Evolutionary conservation across 2,329 filamentous ascomycete genomes (phyloP), one percentile per base, ranked within the genome.

Genomic region (Phyllosticta ampelicida): DNA sequence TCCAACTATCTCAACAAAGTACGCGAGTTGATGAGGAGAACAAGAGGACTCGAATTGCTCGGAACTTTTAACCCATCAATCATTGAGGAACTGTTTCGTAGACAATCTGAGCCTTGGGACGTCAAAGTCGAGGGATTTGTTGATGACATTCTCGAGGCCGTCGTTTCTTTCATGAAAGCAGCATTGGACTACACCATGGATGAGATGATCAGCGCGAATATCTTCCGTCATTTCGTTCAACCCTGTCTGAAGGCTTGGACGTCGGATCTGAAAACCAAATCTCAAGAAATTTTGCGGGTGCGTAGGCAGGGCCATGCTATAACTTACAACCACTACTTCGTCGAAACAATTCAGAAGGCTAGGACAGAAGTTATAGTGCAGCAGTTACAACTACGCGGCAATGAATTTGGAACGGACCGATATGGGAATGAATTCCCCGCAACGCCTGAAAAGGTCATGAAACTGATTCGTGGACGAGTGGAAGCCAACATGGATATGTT

Each of bases 51-150:
- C 5, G 85, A 87, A 64, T 68, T 87, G 0, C 80, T 81, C 0
- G 82, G 84, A 0, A 81, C 74, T 0, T 86, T 83, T 67, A 84
- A 84, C 60, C 78, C 83, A 0, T 65, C 82, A 56, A 70, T 86
- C 9, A 75, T 87, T 0, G 71, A 73, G 0, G 78, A 85, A 20
- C 66, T 88, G 0, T 87, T 87, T 64, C 70, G 71, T 19, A 77
- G 84, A 51, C 83, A 87, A 59, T 82, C 77, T 0, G 57, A 63
- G 6, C 78, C 77, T 0, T 87, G 83, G 85, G n/a, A n/a, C n/a
- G n/a, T n/a, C n/a, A n/a, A n/a, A n/a, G n/a, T n/a, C n/a, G n/a
- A n/a, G n/a, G n/a, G n/a, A n/a, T n/a, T n/a, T n/a, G n/a, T n/a
- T n/a, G n/a, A n/a, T n/a, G n/a, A n/a, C 0, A 73, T 79, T 2